phyloP scores from a whole-genome alignment of 129 eudicot genomes.

The Artemisia argyi region DNA sequence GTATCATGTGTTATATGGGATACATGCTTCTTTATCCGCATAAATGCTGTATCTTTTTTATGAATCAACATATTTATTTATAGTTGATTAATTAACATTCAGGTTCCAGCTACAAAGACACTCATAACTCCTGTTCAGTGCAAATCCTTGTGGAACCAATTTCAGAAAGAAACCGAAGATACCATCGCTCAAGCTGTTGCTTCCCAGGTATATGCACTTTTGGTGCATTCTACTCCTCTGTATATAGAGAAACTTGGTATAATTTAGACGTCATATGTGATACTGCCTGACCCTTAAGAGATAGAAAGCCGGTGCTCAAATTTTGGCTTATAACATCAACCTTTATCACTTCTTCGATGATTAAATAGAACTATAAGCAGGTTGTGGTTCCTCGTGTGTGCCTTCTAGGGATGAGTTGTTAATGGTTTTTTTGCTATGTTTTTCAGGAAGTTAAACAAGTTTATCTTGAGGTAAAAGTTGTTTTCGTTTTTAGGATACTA shows the following conservation, averaged over 20 bases:
- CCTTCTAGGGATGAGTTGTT: no score
- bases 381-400: no score
- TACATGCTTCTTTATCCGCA: background rate
- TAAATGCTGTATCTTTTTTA: background rate
- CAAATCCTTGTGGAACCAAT: constrained; percentile 80
- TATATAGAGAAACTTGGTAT: no score
- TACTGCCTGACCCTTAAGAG: no score
- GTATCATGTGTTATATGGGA: constrained; percentile 18
- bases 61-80: background rate
- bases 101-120: constrained; percentile 77
- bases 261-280: no score
- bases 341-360: no score
- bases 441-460: constrained; percentile 81
- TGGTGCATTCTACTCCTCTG: no score
- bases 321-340: no score
- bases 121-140: constrained; percentile 86
- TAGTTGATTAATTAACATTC: background rate
- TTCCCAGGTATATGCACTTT: constrained; percentile 51
- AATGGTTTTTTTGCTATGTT: background rate
- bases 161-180: constrained; percentile 75
- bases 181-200: constrained; percentile 79
- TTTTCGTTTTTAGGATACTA: no score
- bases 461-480: no score
- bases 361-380: no score
- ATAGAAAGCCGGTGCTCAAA: background rate